Percentiles rank a stretch among this genome's conserved stretches.
Evolutionary conservation across 1,284 basidiomycete genomes (phyloP).

Genomic region (Puccinia sorghi): DNA sequence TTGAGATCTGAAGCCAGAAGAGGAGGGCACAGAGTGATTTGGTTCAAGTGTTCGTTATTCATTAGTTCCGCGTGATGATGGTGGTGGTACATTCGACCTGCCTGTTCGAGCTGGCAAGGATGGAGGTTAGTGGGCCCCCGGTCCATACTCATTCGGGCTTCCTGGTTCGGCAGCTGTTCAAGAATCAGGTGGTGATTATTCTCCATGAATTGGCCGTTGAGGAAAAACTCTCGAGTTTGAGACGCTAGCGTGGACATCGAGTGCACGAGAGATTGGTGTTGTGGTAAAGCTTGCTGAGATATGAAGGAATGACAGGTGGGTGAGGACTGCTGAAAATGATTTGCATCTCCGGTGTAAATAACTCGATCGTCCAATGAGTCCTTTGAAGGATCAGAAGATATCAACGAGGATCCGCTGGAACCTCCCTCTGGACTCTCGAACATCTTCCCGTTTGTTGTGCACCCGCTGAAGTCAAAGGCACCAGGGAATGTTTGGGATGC

Average conservation of each 20-base stretch:
- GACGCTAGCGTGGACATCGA: background rate
- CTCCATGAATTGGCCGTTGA: slow-evolving; percentile 1
- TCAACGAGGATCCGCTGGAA: slow-evolving; percentile 31
- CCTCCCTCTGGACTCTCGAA: slow-evolving; percentile 20
- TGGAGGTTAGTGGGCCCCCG: background rate
- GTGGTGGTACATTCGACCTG: slow-evolving; percentile 1
- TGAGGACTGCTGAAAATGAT: background rate
- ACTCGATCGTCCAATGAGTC: slow-evolving; percentile 18
- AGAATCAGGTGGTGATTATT: background rate
- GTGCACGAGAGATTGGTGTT: background rate
- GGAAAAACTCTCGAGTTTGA: slow-evolving; percentile 3
- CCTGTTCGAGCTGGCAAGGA: background rate
- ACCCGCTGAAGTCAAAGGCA: slow-evolving; percentile 34
- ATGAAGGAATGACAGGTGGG: background rate
- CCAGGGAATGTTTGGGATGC: slow-evolving; percentile 35
- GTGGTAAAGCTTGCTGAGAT: background rate
- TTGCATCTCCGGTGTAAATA: slow-evolving; percentile 31
- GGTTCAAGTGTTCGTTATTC: slow-evolving; percentile 24
- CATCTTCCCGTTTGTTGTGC: background rate
- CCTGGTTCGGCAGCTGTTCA: slow-evolving; percentile 2
- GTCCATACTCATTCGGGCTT: background rate
- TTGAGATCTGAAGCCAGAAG: slow-evolving; percentile 7
- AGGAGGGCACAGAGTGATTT: slow-evolving; percentile 19
- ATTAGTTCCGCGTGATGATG: slow-evolving; percentile 10
- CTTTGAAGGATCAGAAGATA: slow-evolving; percentile 17